Evolutionary conservation across 2,329 filamentous ascomycete genomes (phyloP), one percentile per base, ranked within the genome.

Genomic region (Epichloe coenophiala): DNA sequence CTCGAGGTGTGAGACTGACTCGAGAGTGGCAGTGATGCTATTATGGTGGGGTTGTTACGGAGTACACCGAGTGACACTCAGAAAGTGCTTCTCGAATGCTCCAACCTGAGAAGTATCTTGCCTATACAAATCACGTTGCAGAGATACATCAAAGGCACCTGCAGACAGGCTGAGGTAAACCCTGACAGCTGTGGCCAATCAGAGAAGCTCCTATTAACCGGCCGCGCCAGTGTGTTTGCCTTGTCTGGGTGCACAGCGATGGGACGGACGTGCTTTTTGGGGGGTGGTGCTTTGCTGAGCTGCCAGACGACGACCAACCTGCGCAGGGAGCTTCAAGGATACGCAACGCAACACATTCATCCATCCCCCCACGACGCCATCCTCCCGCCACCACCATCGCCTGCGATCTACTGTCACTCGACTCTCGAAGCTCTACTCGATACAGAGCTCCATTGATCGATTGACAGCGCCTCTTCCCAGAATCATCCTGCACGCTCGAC

Each of bases 201-300:
- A 50, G 15, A 31, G 33, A 21, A 36, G 35, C n/a, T 27, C 37
- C 11, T 17, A 17, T 1, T 8, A 36, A 15, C 9, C 4, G 56
- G 58, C 58, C 58, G 50, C 58, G 58, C 58, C 58, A 60, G 55
- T 40, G 53, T 57, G 58, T 59, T 58, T 60, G 58, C 58, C 58
- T 59, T 51, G 51, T 31, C 43, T 27, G 8, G 42, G 9, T 33
- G 23, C 13, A 17, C 8, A 27, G 8, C 19, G 27, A 27, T n/a
- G 2, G 7, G 8, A 44, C n/a, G n/a, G n/a, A n/a, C n/a, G n/a
- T n/a, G n/a, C 3, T 21, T 3, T 17, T 17, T 17, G 17, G 17
- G 17, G 17, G 17, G 17, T n/a, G 19, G 21, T 23, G 27, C 27
- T 17, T 21, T 31, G 39, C 35, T 19, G 31, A 39, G 44, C 44